These are phyloP conservation scores for Boletellus emodensis DNA, from an alignment of 768 basidiomycete species.

Conservation along the genomic window DNA sequence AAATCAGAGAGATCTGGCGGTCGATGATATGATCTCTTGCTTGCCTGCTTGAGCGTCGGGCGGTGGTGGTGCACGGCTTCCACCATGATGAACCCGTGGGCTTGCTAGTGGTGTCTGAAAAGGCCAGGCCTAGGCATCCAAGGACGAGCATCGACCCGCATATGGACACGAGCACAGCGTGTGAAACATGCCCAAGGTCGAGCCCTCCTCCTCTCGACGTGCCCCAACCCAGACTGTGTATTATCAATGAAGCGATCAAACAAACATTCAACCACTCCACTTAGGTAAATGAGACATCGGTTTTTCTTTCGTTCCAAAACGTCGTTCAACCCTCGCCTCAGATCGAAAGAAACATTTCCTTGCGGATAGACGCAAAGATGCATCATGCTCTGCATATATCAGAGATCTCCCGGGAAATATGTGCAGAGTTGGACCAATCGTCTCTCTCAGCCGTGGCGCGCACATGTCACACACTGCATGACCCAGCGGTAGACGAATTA, in stretches of 20 bases:
- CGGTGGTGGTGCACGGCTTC: constrained; percentile 56
- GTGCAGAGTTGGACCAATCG: constrained; percentile 3
- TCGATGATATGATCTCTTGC: constrained; percentile 16
- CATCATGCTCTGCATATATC: constrained; percentile 24
- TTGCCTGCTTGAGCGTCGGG: constrained; percentile 81
- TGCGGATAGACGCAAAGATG: constrained; percentile 7
- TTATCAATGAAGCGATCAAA: background rate
- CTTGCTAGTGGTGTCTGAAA: no score
- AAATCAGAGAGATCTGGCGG: background rate
- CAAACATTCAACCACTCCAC: background rate
- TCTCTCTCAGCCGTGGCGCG: constrained; percentile 22
- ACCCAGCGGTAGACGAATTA: constrained; percentile 24
- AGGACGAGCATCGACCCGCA: no score
- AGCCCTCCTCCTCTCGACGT: no score
- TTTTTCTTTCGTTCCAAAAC: constrained; percentile 1
- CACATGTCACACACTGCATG: constrained; percentile 20
- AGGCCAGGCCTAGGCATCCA: no score
- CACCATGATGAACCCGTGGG: constrained; percentile 28
- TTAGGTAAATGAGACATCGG: constrained; percentile 15
- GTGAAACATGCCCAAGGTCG: background rate
- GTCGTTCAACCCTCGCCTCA: background rate
- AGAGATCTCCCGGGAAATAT: constrained; percentile 19
- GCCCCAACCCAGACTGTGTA: no score
- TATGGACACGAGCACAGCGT: background rate
- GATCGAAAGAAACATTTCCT: background rate